Evolutionary conservation across 305 asterid genomes (phyloP).

Genomic region (Fraxinus floribunda): DNA sequence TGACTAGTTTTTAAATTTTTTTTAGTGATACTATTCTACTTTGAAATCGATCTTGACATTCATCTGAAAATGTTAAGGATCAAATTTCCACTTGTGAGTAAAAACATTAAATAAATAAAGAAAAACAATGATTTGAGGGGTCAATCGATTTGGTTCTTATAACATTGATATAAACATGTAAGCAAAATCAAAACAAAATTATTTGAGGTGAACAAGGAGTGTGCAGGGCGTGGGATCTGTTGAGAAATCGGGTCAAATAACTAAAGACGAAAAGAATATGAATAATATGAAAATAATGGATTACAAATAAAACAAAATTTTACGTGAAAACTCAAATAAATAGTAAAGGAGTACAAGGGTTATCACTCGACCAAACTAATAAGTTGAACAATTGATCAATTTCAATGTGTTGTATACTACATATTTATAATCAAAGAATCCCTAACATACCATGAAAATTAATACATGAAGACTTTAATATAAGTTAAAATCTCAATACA

Average conservation of each 20-base stretch:
- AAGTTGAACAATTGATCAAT: background rate
- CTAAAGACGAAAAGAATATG: background rate
- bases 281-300: too few relatives aligned
- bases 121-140: background rate
- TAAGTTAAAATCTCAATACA: background rate
- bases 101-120: background rate
- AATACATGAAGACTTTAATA: too few relatives aligned
- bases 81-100: background rate
- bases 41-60: background rate
- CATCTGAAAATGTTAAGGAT: background rate
- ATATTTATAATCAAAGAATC: too few relatives aligned
- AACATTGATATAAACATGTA: background rate
- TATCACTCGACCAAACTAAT: background rate
- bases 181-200: background rate
- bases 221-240: background rate
- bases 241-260: background rate
- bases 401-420: background rate
- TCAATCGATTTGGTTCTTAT: background rate
- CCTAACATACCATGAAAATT: background rate
- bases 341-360: background rate
- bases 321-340: background rate
- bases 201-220: background rate
- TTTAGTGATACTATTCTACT: background rate
- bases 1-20: conserved; percentile 9
- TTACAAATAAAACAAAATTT: background rate